Evolutionary conservation across 306 rosid genomes (phyloP), one percentile per base, ranked within the genome.

Genomic region (Sechiopsis laciniata): DNA sequence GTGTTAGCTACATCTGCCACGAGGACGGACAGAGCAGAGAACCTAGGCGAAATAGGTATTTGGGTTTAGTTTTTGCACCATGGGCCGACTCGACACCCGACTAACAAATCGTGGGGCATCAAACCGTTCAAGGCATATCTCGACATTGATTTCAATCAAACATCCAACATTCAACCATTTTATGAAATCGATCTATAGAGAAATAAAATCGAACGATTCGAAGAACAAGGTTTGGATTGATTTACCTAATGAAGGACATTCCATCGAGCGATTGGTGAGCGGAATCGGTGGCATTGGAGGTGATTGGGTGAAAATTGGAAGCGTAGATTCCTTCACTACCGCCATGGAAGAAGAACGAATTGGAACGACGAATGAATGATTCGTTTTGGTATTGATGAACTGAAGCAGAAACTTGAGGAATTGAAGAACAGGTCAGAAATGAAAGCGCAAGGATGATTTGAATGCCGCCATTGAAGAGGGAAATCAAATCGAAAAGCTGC

Each of bases 301-400:
- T 67, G 7, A 20, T 29, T 2, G 17, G 55, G 75, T 14, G 88
- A 70, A 45, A 52, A 71, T 74, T 83, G 60, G 96, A 82, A 66
- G 96, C 87, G 62, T 78, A 76, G 76, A 92, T 86, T 13, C 91
- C 97, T 63, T 92, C 97, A 42, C 91, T 90, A 45, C 96, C 97
- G 37, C 95, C 97, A 73, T 89, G 97, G 95, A 92, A 90, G 91
- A 92, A 92, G 91, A 88, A 88, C 10, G 96, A 91, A 69, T 90
- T 83, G 55, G 95, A 88, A 79, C 85, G 85, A 55, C 85, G 88
- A 50, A 55, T 83, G 81, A 90, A 90, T 0, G 85, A 45, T 58
- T 92, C 86, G 19, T 80, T 84, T 56, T 79, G 67, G 86, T 90
- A 90, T 74, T 85, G 88, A 72, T 92, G 97, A 72, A 92, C 83